Base-by-base conservation (phyloP, 2,329 filamentous ascomycete genomes). In the Dichotomopilus funicola region DNA sequence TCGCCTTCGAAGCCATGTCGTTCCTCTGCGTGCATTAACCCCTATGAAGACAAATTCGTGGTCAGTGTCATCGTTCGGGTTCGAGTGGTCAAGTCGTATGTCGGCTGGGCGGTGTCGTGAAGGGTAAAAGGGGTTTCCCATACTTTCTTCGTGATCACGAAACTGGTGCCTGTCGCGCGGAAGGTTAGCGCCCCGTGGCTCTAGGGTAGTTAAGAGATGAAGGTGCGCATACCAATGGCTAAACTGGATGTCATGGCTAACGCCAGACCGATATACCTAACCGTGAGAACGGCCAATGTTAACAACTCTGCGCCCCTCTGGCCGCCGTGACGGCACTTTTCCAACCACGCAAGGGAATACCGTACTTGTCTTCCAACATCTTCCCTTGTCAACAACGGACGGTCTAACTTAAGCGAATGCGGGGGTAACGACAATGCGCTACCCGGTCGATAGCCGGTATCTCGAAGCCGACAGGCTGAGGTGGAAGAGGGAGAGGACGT, bases 91-190 rank as follows among this genome's bases (percentile, higher is more conserved):
- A 11, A 34, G 19, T 13, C 13, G 46, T 40, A 49, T 37, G 36
- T 50, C 5, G 41, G 50, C 48, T 11, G 44, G 33, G 31, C 51
- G 53, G 40, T 13, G 42, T 6, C 11, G 31, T 12, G 6, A 5
- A 38, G 36, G 40, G 31, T 6, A 3, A 38, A 35, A 34, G 47
- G 27, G 34, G 37, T 4, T 47, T 36, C 13, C 35, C 40, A n/a
- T 75, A 94, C 89, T 82, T 96, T 97, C 76, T 99, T 99, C 48
- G 95, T 99, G 67, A 99, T 96, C 64, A 99, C 92, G 72, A 99
- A 99, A 80, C 91, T 96, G 51, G 89, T 91, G 68, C 91, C 90
- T 94, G 65, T 44, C 56, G 41, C 12, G n/a, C 37, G 38, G 5
- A 5, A 7, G 34, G 47, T 57, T 44, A 55, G 49, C 34, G 34